Base-by-base conservation (phyloP, 1,284 basidiomycete genomes). In the Earliella scabrosa region DNA sequence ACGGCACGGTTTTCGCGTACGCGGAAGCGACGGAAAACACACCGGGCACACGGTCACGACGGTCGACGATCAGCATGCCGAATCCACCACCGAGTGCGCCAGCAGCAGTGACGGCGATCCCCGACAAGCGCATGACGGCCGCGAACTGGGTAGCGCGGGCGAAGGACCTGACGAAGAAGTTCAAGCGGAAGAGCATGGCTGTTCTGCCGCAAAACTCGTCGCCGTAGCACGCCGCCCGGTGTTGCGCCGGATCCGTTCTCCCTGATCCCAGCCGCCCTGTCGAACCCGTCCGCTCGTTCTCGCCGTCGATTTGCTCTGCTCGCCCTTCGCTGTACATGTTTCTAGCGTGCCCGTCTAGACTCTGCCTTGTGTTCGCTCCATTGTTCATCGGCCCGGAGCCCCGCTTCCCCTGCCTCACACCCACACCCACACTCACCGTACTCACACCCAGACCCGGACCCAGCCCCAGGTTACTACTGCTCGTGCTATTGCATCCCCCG, bases 151-250 rank as follows among this genome's bases (percentile, higher is more conserved):
- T 82, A 44, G 64, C 73, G n/a, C 79, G 75, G 59, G 82, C 81
- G 36, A 82, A 76, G 67, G 74, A 72, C 35, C 73, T 86, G 50
- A 80, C 80, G 20, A 72, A 74, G 57, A 82, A 76, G 65, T 72
- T 86, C 59, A 73, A 77, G 60, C 74, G 77, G 66, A 81, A 75
- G 66, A 77, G 76, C 64, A 73, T 68, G 63, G 60, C 62, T 10
- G 66, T 61, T 13, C 60, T 40, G 2, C 39, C 39, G 4, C 39
- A 21, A 13, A 24, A 40, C 39, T 40, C 39, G 20, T 40, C 39
- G 39, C 39, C 39, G 20, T 40, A 21, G 20, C 39, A 21, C 14
- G 11, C 11, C 20, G 20, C 39, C 11, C 39, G 3, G 11, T 21
- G 20, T 23, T 24, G 21, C 14, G 16, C 16, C 14, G 11, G 16